Evolutionary conservation across 495 filamentous ascomycete species (phyloP), one percentile per base, ranked within the genome.

Genomic region (Penicillium ucsense): DNA sequence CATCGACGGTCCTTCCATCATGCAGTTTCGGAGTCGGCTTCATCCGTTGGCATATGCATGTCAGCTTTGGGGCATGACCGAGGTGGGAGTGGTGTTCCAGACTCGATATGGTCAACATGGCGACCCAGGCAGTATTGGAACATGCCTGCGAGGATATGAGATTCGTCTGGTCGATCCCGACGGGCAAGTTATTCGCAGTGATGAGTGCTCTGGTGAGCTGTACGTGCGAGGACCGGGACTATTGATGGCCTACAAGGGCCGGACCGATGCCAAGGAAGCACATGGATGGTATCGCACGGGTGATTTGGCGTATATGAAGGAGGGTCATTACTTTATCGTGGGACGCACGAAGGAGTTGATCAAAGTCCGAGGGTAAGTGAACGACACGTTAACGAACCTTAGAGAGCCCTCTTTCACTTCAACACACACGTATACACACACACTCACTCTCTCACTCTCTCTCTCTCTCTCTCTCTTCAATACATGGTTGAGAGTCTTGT

Each of bases 211-310:
- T 4, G 80, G 77, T 1, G 80, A 82, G 61, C 54, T 83, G 4
- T 72, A 67, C 39, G 64, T 80, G 8, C 69, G 73, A 7, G 77
- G 69, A 3, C 46, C 61, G 0, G 66, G 67, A 0, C 31, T 69
- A 7, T 56, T 70, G 5, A 48, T 49, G 31, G 60, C 54, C n/a
- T 74, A 74, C 57, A 67, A 66, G 45, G 66, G 65, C 12, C 66
- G 61, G 4, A 48, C 50, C 8, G 66, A 68, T 44, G 67, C 67
- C 33, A 64, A 66, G 46, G 71, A 72, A 34, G 41, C 62, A 6
- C 76, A 86, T 33, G 75, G 85, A 6, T 94, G 88, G 87, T 75
- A 89, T 43, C 79, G 78, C 43, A 91, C 85, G 0, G 88, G 88
- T 2, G 88, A 94, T 53, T 76, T 86, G 45, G 84, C 72, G 5